Base-by-base conservation (phyloP, 495 filamentous ascomycete species). In the Chaetomium cochliodes region DNA sequence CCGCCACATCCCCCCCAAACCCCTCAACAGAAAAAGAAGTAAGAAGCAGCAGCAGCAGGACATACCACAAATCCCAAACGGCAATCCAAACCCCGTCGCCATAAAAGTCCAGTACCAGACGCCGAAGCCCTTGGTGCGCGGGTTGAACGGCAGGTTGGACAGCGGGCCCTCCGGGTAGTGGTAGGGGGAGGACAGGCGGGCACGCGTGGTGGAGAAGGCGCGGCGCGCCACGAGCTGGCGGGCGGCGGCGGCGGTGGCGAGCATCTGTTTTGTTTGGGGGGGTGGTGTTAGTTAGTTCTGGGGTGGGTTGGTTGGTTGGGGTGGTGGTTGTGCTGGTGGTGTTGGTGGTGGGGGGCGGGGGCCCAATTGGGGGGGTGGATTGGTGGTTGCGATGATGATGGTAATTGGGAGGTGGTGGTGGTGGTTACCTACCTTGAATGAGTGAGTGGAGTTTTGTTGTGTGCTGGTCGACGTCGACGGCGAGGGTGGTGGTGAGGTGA, bases 151-250 rank as follows among this genome's bases (percentile, higher is more conserved):
- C 65, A 98, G 80, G 84, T 96, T 97, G 82, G 85, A 87, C 74
- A 87, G 87, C 71, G 96, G 94, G 60, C 94, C 96, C 84, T 98
- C 96, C 65, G 93, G 90, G 82, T 98, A 98, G 84, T 98, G 94
- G 85, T 96, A 96, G 30, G 92, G 92, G 73, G 91, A 94, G 64
- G 85, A 86, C 69, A 94, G 80, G 79, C 90, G 93, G 76, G 89
- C 80, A 68, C 90, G 89, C 76, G 93, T 96, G 75, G 91, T 87
- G 79, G 92, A 88, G 87, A 98, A 96, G 80, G 90, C 92, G 74
- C 94, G 93, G 81, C 93, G 91, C 84, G 88, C 86, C 79, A 92
- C 73, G 77, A 83, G 81, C 76, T 86, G 86, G 68, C 81, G 76
- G 68, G 52, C 42, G 4, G 60, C 8, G 23, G 52, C 20, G 52